phyloP scores from a whole-genome alignment of 208 protist species.

The Novymonas esmeraldas region DNA sequence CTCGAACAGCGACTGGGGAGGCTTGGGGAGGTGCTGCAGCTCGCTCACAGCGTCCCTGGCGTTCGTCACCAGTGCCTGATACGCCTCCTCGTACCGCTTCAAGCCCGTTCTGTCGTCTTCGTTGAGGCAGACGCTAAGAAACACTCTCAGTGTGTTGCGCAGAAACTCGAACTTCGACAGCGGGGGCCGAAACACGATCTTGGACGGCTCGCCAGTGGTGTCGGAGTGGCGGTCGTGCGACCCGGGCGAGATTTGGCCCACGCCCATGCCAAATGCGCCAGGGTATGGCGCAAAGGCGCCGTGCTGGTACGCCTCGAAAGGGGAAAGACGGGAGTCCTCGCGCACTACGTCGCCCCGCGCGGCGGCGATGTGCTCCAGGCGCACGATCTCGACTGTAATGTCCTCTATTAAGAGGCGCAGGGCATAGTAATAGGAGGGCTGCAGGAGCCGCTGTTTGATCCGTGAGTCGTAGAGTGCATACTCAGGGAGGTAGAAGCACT shows the following conservation, averaged over 20 bases:
- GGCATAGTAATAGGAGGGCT: constrained; percentile 62
- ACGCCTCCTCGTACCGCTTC: constrained; percentile 53
- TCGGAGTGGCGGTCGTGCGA: constrained; percentile 5
- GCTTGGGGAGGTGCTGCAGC: constrained; percentile 48
- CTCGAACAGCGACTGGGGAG: constrained; percentile 7
- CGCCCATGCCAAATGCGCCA: constrained; percentile 1
- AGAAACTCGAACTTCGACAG: constrained; percentile 71
- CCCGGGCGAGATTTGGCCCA: not conserved
- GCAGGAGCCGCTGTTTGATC: constrained; percentile 50
- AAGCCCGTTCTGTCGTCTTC: constrained; percentile 74
- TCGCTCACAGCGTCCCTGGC: constrained; percentile 39
- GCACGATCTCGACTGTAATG: constrained; percentile 54
- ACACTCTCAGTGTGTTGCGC: constrained; percentile 52
- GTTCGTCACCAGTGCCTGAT: constrained; percentile 40
- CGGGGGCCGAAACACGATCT: constrained; percentile 73
- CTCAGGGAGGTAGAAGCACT: constrained; percentile 63
- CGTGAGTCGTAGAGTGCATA: constrained; percentile 72
- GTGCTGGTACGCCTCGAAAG: constrained; percentile 34
- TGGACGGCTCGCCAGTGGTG: constrained; percentile 18
- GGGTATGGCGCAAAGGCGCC: constrained; percentile 19
- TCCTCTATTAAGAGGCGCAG: constrained; percentile 58
- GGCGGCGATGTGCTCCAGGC: constrained; percentile 42
- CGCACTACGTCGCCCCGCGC: constrained; percentile 4
- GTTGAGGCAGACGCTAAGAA: constrained; percentile 66
- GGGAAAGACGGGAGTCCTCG: constrained; percentile 22